A percentile compares a stretch with the other conserved stretches of the same genome.
Conservation (phyloP, 225 moss, liverwort and hornwort species). For the Marchantia polymorpha region DNA sequence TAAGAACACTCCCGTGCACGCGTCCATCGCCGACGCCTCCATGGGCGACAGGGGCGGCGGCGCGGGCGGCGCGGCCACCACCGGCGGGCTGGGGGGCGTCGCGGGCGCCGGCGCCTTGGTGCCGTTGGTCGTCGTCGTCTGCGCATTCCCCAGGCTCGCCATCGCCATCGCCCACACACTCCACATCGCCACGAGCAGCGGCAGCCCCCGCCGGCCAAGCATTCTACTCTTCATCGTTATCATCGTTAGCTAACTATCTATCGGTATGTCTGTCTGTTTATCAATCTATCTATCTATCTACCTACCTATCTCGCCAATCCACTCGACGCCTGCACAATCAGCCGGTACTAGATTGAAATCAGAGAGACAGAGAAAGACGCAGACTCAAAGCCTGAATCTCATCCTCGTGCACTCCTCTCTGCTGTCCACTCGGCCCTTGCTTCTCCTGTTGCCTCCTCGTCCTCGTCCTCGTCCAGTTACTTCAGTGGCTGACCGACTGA, state of each 20-base stretch:
- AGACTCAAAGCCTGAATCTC: neutral
- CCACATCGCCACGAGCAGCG: neutral
- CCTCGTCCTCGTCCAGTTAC: neutral
- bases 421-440: neutral
- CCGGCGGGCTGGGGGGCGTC: neutral
- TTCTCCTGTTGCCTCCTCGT: no score
- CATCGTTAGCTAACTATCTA: no score
- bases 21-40: neutral
- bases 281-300: neutral
- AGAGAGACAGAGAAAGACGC: neutral
- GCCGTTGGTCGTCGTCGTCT: neutral
- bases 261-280: no score
- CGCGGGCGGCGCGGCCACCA: no score
- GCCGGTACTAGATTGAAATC: neutral
- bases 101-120: neutral
- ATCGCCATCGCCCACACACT: neutral
- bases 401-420: neutral
- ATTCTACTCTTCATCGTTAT: neutral
- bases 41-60: neutral
- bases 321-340: no score
- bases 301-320: neutral
- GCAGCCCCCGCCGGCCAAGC: neutral
- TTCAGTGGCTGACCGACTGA: neutral
- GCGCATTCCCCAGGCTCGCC: neutral
- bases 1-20: conserved; percentile 36